Base-by-base conservation (phyloP, 257 asterid genomes). In the Vinca minor region DNA sequence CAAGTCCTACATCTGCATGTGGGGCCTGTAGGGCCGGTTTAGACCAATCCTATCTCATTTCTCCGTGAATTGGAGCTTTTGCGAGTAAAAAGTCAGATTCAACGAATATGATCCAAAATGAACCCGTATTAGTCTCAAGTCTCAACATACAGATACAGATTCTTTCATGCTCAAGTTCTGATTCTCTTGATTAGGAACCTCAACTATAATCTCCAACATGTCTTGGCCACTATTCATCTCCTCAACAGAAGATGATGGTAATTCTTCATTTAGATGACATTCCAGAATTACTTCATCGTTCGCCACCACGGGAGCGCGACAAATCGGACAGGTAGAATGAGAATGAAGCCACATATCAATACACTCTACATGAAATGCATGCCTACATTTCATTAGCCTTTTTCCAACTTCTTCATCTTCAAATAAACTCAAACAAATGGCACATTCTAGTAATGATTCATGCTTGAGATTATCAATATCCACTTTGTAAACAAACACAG, bases 311-410 rank as follows among this genome's bases (percentile, higher is more conserved):
- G 82, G 80, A 20, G 82, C 78, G 1, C 95, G 87, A 53, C 89
- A 87, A 46, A 82, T 62, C 1, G 95, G 95, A 50, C 95, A 87
- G 4, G 83, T 78, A 0, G 77, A 47, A 63, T 87, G 95, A 35
- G 87, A 87, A 64, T 66, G 69, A 41, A 84, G 76, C 92, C 95
- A 87, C 85, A 76, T 82, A 49, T 87, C 89, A 45, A 87, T 83
- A 63, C 95, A 87, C 5, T 73, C 86, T 0, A 79, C 84, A 46
- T 87, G 95, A 66, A 87, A 84, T 8, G 76, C 74, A 60, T 87
- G 95, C 44, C 74, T 35, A 20, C 95, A 86, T 31, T 66, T 29
- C 0, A 73, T 67, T 31, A 86, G 65, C 57, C 56, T 78, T 65
- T 84, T 70, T 0, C 85, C 83, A 48, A 67, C 15, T 46, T 86